These are phyloP conservation scores for Neoconidiobolus thromboides DNA, from an alignment of 371 early-diverging fungal genomes.

Conservation along the genomic window DNA sequence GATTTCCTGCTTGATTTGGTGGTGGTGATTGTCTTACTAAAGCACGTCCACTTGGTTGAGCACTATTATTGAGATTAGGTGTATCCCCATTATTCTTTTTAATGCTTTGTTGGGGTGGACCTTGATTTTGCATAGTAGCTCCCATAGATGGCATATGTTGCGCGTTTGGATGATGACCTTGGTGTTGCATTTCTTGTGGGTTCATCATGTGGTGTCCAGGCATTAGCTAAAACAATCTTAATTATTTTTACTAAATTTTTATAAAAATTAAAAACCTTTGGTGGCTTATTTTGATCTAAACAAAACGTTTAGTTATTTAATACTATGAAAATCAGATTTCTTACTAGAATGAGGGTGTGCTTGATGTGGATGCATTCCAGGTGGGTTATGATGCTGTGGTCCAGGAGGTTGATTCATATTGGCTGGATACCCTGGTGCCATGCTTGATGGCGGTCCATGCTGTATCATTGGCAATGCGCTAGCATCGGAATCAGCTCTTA, in stretches of 20 bases:
- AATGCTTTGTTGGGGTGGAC: not conserved
- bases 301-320: not conserved
- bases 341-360: not conserved
- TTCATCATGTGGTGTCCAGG: not conserved
- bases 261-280: not conserved
- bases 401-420: conserved; percentile 3
- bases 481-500: conserved; percentile 4
- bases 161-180: not conserved
- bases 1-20: not conserved
- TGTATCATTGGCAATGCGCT: conserved; percentile 7
- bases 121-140: not conserved
- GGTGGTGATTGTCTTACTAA: not conserved
- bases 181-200: not conserved
- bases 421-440: conserved; percentile 4
- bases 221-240: not conserved
- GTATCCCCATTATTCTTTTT: not conserved
- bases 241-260: not conserved
- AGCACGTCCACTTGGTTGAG: not conserved
- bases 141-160: not conserved
- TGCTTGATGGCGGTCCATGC: conserved; percentile 4
- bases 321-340: not conserved
- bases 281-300: not conserved
- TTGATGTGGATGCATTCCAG: conserved; percentile 6
- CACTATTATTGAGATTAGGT: not conserved
- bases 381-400: conserved; percentile 5